Conservation (phyloP, 805 yeast species). For the Candida wancherniae region DNA sequence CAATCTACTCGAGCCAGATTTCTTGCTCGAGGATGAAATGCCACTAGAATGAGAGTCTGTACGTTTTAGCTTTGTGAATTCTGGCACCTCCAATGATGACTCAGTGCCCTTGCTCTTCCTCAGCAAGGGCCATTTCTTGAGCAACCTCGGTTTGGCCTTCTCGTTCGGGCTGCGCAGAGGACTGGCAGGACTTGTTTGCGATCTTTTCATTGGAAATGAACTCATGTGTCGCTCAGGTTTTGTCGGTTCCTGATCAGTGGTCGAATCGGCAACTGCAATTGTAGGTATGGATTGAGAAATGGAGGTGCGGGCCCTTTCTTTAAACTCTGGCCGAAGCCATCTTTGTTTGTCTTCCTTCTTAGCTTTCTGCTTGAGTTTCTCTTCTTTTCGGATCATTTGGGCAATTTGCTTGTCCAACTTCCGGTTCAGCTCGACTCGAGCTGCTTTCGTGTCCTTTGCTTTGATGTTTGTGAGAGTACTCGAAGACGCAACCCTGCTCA, state of each 20-base stretch:
- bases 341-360: constrained; percentile 14
- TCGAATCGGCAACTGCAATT: too few species aligned
- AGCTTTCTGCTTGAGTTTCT: constrained; percentile 18
- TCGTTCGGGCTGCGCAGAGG: too few species aligned
- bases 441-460: not conserved
- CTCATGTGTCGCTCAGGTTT: too few species aligned
- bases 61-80: constrained; percentile 6
- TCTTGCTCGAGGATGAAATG: constrained; percentile 17
- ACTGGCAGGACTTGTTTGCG: too few species aligned
- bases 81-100: constrained; percentile 7
- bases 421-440: constrained; percentile 15
- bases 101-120: constrained; percentile 7
- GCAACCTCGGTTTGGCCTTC: too few species aligned
- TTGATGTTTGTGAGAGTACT: not conserved
- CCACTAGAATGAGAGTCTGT: constrained; percentile 18
- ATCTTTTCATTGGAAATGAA: too few species aligned
- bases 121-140: constrained; percentile 13
- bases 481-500: not conserved
- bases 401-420: constrained; percentile 31
- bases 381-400: constrained; percentile 30
- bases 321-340: too few species aligned
- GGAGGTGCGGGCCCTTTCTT: too few species aligned
- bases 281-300: too few species aligned
- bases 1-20: constrained; percentile 9
- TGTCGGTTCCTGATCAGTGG: too few species aligned